These are phyloP conservation scores for Sugiyamaella paludigena DNA, from an alignment of 1,139 yeast species.

Conservation along the genomic window DNA sequence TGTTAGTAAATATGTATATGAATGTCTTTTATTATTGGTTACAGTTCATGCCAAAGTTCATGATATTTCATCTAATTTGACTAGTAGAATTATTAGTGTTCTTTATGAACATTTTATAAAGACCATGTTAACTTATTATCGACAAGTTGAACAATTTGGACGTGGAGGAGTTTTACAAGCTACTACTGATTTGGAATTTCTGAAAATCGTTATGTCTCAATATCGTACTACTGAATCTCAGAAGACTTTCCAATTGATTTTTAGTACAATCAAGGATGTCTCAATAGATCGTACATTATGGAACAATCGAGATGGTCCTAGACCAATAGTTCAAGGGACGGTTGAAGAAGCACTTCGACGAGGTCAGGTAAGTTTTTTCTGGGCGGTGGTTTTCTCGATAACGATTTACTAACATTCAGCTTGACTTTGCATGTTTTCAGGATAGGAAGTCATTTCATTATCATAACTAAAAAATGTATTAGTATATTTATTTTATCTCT, in stretches of 20 bases:
- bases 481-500: not conserved
- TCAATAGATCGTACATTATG: constrained; percentile 28
- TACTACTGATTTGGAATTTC: constrained; percentile 42
- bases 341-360: constrained; percentile 23
- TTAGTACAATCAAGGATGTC: constrained; percentile 32
- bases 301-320: constrained; percentile 29
- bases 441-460: constrained; percentile 7
- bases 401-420: constrained; percentile 6
- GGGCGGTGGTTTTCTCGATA: too few species aligned
- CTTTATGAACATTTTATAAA: constrained; percentile 48
- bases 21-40: constrained; percentile 51
- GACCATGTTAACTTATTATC: constrained; percentile 44
- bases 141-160: constrained; percentile 41
- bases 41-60: constrained; percentile 52
- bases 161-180: constrained; percentile 41
- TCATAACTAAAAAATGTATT: constrained; percentile 2
- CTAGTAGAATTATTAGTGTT: constrained; percentile 45
- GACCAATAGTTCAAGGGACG: constrained; percentile 27
- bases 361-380: constrained; percentile 5
- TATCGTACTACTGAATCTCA: constrained; percentile 35
- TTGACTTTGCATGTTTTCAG: constrained; percentile 10
- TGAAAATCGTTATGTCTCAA: constrained; percentile 35
- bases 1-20: constrained; percentile 47
- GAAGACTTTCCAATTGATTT: constrained; percentile 32
- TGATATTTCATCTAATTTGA: constrained; percentile 47